A percentile compares a stretch with the other conserved stretches of the same genome.
These are phyloP conservation scores for Tricholoma hemisulphureum DNA, from an alignment of 768 basidiomycete species.

Conservation along the genomic window DNA sequence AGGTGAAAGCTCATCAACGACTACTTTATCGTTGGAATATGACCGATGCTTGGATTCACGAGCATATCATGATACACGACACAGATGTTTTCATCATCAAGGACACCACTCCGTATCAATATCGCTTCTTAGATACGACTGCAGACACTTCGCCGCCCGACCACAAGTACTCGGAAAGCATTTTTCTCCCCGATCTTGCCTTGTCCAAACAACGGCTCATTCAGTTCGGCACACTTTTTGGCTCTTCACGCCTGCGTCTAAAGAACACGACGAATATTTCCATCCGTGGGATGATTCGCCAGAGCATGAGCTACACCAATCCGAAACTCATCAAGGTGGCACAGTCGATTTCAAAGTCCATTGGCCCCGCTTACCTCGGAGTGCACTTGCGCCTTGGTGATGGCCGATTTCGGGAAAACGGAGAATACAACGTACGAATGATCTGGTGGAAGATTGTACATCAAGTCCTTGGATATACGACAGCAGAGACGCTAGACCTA, in stretches of 20 bases:
- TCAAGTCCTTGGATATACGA: constrained; percentile 42
- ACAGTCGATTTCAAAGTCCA: constrained; percentile 38
- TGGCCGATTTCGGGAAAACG: constrained; percentile 51
- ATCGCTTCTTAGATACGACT: constrained; percentile 55
- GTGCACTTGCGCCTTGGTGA: constrained; percentile 72
- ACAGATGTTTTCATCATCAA: constrained; percentile 47
- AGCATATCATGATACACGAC: constrained; percentile 35
- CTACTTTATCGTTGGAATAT: constrained; percentile 52
- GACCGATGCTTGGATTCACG: constrained; percentile 45
- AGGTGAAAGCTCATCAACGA: constrained; percentile 36
- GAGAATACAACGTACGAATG: constrained; percentile 39
- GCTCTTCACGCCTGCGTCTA: constrained; percentile 65
- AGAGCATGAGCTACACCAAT: constrained; percentile 57
- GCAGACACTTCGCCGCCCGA: constrained; percentile 19
- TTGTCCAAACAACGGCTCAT: constrained; percentile 48
- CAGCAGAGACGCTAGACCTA: constrained; percentile 32
- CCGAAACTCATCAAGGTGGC: constrained; percentile 43
- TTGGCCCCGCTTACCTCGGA: constrained; percentile 54
- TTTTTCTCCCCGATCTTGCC: constrained; percentile 45
- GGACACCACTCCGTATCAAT: constrained; percentile 61
- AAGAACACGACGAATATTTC: constrained; percentile 36
- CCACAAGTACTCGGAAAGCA: constrained; percentile 42
- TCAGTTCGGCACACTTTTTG: constrained; percentile 75
- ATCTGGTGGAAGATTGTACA: constrained; percentile 61
- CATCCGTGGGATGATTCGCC: constrained; percentile 48